phyloP scores from a whole-genome alignment of 2,329 filamentous ascomycete genomes.

The Chaetomium sp. region DNA sequence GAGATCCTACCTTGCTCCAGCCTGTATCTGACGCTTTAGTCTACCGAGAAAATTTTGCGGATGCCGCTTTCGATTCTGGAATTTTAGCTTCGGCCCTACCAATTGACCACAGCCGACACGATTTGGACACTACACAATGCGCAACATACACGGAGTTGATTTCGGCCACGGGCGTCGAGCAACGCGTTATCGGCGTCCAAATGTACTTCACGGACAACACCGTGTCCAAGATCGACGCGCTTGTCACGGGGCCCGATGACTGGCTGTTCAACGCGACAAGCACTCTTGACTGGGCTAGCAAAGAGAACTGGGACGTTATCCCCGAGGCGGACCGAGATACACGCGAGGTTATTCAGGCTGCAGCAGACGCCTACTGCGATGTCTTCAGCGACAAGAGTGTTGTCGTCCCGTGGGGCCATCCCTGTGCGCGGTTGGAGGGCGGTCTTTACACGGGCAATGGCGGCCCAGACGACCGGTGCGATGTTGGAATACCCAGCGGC shows the following conservation, averaged over 20 bases:
- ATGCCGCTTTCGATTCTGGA: slow-evolving; percentile 14
- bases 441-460: slow-evolving; percentile 24
- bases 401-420: slow-evolving; percentile 24
- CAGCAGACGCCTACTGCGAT: slow-evolving; percentile 26
- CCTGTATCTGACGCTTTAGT: slow-evolving; percentile 7
- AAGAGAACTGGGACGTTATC: slow-evolving; percentile 23
- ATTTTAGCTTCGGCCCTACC: slow-evolving; percentile 22
- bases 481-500: slow-evolving; percentile 25
- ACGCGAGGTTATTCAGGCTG: slow-evolving; percentile 25
- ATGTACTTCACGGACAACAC: slow-evolving; percentile 25
- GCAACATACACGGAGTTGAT: slow-evolving; percentile 27
- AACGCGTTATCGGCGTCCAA: slow-evolving; percentile 35
- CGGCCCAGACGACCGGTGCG: slow-evolving; percentile 21
- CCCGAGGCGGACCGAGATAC: slow-evolving; percentile 22
- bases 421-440: slow-evolving; percentile 26
- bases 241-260: slow-evolving; percentile 26
- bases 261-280: slow-evolving; percentile 28
- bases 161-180: slow-evolving; percentile 24
- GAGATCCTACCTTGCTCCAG: slow-evolving; percentile 18
- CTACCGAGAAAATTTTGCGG: slow-evolving; percentile 19
- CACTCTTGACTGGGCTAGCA: slow-evolving; percentile 21
- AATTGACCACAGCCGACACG: slow-evolving; percentile 24
- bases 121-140: slow-evolving; percentile 26
- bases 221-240: slow-evolving; percentile 20
- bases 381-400: slow-evolving; percentile 24